Evolutionary conservation across 1,284 basidiomycete species (phyloP).

Genomic region (Ustilago lituana): DNA sequence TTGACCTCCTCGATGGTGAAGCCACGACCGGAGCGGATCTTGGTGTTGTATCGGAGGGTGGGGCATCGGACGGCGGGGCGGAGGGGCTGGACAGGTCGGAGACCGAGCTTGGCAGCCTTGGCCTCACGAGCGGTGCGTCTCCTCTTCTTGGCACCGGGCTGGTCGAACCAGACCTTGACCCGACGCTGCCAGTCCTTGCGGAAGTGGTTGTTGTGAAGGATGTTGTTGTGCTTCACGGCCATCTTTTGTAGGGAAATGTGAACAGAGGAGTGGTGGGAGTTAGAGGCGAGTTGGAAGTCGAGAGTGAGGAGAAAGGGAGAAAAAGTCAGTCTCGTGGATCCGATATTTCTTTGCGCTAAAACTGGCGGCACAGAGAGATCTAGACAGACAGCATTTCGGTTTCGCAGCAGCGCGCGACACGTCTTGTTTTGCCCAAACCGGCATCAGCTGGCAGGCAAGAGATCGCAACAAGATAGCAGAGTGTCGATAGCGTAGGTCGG

Average conservation of each 20-base stretch:
- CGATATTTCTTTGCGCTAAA: constrained; percentile 1
- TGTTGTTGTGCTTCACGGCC: constrained; percentile 67
- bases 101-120: constrained; percentile 91
- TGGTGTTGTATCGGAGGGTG: constrained; percentile 98
- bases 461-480: too few relatives aligned
- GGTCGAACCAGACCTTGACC: constrained; percentile 98
- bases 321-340: constrained; percentile 29
- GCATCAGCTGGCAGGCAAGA: too few relatives aligned
- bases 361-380: neutral
- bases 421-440: too few relatives aligned
- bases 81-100: constrained; percentile 88
- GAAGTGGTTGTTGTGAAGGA: constrained; percentile 81
- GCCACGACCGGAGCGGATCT: constrained; percentile 94
- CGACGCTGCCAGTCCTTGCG: constrained; percentile 85
- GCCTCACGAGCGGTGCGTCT: constrained; percentile 90
- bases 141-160: constrained; percentile 96
- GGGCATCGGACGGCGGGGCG: constrained; percentile 97
- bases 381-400: constrained; percentile 5
- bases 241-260: constrained; percentile 33
- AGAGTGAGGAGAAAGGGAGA: neutral
- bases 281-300: constrained; percentile 4
- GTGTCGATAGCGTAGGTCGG: neutral
- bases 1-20: constrained; percentile 96
- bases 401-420: neutral
- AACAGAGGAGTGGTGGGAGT: neutral